Percentiles rank a stretch among this genome's conserved stretches.
These are phyloP conservation scores for Aeschynomene evenia DNA, from an alignment of 306 rosid species.

Conservation along the genomic window DNA sequence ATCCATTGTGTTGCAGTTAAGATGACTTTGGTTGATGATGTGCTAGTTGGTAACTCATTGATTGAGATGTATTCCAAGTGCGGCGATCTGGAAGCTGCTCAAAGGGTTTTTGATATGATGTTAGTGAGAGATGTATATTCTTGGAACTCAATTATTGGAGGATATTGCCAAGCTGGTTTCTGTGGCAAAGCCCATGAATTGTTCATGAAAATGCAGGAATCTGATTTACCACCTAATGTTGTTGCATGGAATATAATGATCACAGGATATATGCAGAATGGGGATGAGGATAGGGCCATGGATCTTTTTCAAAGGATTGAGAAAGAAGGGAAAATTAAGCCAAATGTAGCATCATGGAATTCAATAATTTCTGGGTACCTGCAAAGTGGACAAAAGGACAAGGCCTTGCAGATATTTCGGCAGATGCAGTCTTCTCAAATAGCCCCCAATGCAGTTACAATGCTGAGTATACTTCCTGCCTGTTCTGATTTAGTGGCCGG, in stretches of 20 bases:
- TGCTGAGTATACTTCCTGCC: constrained; percentile 72
- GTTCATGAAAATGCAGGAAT: constrained; percentile 77
- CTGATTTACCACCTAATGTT: constrained; percentile 66
- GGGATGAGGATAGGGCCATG: constrained; percentile 75
- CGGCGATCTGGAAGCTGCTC: constrained; percentile 77
- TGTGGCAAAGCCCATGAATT: constrained; percentile 88
- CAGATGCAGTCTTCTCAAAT: constrained; percentile 64
- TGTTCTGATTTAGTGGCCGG: constrained; percentile 67
- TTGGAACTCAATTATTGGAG: constrained; percentile 96
- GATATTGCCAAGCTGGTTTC: constrained; percentile 81
- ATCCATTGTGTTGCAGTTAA: constrained; percentile 70
- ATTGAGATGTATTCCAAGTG: constrained; percentile 86
- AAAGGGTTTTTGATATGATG: constrained; percentile 57
- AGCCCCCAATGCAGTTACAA: constrained; percentile 68
- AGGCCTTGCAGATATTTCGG: constrained; percentile 71
- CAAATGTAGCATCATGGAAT: constrained; percentile 84
- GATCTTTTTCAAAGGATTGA: constrained; percentile 79
- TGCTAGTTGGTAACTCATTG: constrained; percentile 69
- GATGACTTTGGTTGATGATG: constrained; percentile 45
- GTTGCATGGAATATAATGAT: constrained; percentile 89
- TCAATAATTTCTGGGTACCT: constrained; percentile 77
- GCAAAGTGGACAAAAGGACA: constrained; percentile 67
- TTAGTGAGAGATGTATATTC: constrained; percentile 69
- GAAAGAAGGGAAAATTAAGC: constrained; percentile 69
- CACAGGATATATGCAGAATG: constrained; percentile 81